phyloP scores from a whole-genome alignment of 2,329 filamentous ascomycete genomes.

The Aspergillus quadricinctus region DNA sequence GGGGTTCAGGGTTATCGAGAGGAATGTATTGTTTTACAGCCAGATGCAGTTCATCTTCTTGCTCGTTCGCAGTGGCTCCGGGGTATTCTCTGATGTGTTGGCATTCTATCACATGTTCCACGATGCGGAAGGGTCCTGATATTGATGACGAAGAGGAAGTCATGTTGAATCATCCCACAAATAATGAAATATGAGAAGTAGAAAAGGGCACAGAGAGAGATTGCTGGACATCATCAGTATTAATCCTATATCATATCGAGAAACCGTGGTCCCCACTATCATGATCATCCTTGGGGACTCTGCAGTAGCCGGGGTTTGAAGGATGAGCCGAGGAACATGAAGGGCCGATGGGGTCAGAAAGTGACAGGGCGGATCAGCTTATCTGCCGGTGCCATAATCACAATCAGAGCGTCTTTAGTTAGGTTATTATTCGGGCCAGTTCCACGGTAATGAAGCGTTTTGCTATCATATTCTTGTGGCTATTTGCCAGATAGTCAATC shows the following conservation, averaged over 20 bases:
- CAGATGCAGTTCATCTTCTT: slow-evolving; percentile 70
- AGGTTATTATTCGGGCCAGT: not conserved
- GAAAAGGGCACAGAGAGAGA: not conserved
- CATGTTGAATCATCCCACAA: slow-evolving; percentile 6
- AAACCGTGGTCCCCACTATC: not conserved
- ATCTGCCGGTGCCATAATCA: not conserved
- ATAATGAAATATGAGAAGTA: not conserved
- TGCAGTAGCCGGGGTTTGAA: not conserved
- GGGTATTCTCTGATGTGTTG: slow-evolving; percentile 81
- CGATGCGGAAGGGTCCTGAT: slow-evolving; percentile 56
- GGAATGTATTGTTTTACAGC: slow-evolving; percentile 87
- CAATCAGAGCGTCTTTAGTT: not conserved
- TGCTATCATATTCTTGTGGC: not conserved
- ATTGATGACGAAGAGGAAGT: slow-evolving; percentile 24
- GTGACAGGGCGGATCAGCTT: not conserved
- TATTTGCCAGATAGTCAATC: not conserved
- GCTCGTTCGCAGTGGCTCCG: slow-evolving; percentile 63
- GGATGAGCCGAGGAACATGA: slow-evolving; percentile 3
- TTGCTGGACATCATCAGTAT: not conserved
- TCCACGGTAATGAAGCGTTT: not conserved
- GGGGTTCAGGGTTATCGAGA: slow-evolving; percentile 61
- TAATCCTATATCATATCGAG: not conserved
- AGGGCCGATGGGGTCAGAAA: not conserved
- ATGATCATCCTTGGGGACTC: slow-evolving; percentile 14
- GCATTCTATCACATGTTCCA: slow-evolving; percentile 68